These are phyloP conservation scores for Syzygium jambos DNA, from an alignment of 345 rosid species.

Conservation along the genomic window DNA sequence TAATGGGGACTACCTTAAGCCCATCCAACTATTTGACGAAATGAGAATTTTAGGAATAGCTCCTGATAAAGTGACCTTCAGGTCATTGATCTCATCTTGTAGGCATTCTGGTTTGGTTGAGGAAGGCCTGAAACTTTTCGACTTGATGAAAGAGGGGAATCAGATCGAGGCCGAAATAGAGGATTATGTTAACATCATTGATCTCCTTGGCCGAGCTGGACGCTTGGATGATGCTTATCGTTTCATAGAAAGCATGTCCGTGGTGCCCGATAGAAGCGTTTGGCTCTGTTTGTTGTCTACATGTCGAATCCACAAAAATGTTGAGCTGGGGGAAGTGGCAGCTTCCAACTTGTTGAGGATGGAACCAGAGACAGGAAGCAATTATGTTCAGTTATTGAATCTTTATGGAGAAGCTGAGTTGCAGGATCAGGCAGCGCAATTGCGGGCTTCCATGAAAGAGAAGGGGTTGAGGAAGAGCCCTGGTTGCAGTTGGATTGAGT, in stretches of 20 bases:
- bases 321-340: slow-evolving; percentile 59
- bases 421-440: slow-evolving; percentile 46
- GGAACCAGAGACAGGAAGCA: slow-evolving; percentile 53
- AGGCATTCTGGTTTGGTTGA: slow-evolving; percentile 67
- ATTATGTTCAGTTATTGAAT: slow-evolving; percentile 54
- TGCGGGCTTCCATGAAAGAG: slow-evolving; percentile 51
- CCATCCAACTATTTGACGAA: slow-evolving; percentile 41
- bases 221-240: slow-evolving; percentile 46
- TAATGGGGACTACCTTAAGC: slow-evolving; percentile 48
- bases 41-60: slow-evolving; percentile 42
- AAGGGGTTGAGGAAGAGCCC: slow-evolving; percentile 61
- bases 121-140: slow-evolving; percentile 47
- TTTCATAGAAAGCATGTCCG: slow-evolving; percentile 44
- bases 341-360: slow-evolving; percentile 39
- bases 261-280: slow-evolving; percentile 45
- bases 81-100: slow-evolving; percentile 66
- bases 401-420: slow-evolving; percentile 58
- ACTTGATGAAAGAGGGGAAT: slow-evolving; percentile 39
- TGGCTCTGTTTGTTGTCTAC: slow-evolving; percentile 73
- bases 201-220: slow-evolving; percentile 77
- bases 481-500: slow-evolving; percentile 81
- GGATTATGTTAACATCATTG: slow-evolving; percentile 63
- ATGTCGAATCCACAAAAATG: slow-evolving; percentile 40
- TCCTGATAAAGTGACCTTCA: slow-evolving; percentile 66
- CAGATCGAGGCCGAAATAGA: slow-evolving; percentile 47